A percentile compares a stretch with the other conserved stretches of the same genome.
These are phyloP conservation scores for Skeletonema menzelii DNA, from an alignment of 108 stramenopile genomes.

Conservation along the genomic window DNA sequence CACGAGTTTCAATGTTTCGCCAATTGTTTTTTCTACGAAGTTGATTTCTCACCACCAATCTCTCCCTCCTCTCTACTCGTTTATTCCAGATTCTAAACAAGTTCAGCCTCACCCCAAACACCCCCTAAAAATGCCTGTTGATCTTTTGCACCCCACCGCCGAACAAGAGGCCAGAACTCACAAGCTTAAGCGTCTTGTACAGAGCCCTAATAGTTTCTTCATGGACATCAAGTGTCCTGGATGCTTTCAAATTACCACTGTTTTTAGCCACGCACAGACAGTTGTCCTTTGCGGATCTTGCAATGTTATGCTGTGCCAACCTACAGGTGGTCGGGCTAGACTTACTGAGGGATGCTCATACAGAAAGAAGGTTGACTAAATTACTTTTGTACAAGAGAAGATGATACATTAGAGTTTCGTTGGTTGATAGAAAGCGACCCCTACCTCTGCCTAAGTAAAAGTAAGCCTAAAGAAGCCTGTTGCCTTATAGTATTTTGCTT, in stretches of 20 bases:
- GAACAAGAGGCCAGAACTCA: conserved; percentile 93
- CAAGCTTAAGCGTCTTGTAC: conserved; percentile 99
- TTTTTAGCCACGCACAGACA: conserved; percentile 94
- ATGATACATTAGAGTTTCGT: neutral
- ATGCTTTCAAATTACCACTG: conserved; percentile 99
- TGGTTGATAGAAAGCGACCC: neutral
- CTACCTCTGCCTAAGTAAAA: neutral
- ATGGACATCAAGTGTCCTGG: conserved; percentile 99
- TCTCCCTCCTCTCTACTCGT: neutral
- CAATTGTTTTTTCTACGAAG: neutral
- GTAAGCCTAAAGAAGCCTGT: conserved; percentile 7
- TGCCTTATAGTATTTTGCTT: neutral
- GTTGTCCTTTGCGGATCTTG: conserved; percentile 97
- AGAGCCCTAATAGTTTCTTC: conserved; percentile 98
- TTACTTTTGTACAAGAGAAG: conserved; percentile 1
- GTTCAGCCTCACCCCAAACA: conserved; percentile 2
- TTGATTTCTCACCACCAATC: neutral
- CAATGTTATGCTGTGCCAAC: conserved; percentile 97
- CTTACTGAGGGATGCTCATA: conserved; percentile 99
- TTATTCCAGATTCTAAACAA: neutral
- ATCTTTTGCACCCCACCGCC: conserved; percentile 93
- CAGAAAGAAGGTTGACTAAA: conserved; percentile 99
- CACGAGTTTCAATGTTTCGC: neutral
- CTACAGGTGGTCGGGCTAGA: conserved; percentile 97
- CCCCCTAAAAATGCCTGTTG: conserved; percentile 91